Percentiles rank a stretch among this genome's conserved stretches.
Evolutionary conservation across 768 basidiomycete species (phyloP).

Genomic region (Neoboletus magnificus): DNA sequence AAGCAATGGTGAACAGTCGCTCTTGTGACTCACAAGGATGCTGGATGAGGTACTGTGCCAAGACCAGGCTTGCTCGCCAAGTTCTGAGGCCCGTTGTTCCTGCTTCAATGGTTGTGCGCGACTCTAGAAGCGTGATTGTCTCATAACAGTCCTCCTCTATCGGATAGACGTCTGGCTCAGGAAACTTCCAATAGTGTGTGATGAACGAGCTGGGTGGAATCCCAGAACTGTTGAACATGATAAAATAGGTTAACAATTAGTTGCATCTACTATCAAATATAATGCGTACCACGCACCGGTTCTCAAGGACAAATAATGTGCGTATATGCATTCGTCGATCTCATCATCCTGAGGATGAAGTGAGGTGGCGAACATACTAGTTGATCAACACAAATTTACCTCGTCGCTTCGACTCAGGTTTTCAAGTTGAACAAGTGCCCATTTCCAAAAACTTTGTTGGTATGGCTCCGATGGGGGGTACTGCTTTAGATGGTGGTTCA

Average conservation of each 20-base stretch:
- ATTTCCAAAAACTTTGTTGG: constrained; percentile 72
- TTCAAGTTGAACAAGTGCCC: constrained; percentile 58
- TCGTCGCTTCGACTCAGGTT: constrained; percentile 36
- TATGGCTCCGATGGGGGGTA: constrained; percentile 66
- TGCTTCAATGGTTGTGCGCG: constrained; percentile 65
- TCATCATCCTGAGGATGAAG: constrained; percentile 46
- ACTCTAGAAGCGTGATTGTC: constrained; percentile 64
- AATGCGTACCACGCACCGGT: constrained; percentile 29
- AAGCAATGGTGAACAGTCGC: background rate
- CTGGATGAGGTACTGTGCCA: constrained; percentile 57
- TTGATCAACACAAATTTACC: constrained; percentile 37
- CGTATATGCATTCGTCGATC: constrained; percentile 64
- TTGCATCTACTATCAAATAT: background rate
- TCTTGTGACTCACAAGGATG: constrained; percentile 47
- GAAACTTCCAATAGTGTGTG: constrained; percentile 59
- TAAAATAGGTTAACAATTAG: background rate
- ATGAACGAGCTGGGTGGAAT: constrained; percentile 48
- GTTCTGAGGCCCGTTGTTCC: constrained; percentile 81
- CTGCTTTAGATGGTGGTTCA: constrained; percentile 47
- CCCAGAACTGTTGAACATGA: constrained; percentile 18
- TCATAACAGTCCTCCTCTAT: constrained; percentile 27
- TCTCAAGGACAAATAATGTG: constrained; percentile 51
- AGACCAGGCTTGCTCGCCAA: constrained; percentile 68
- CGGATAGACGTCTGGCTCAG: background rate
- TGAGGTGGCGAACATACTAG: background rate